phyloP scores from a whole-genome alignment of 805 yeast genomes.

The Aciculoconidium aculeatum region DNA sequence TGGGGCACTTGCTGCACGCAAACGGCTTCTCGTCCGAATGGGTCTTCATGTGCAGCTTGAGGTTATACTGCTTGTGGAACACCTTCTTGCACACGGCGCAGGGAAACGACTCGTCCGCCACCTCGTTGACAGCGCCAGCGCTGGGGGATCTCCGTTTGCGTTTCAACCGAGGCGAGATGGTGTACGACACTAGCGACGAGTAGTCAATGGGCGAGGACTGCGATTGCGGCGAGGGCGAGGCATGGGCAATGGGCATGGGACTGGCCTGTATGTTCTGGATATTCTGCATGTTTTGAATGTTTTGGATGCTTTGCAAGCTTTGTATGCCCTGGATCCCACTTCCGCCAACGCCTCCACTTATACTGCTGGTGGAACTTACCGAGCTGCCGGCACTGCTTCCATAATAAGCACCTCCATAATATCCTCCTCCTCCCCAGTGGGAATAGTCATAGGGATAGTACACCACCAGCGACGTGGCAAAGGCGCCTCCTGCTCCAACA shows the following conservation, averaged over 20 bases:
- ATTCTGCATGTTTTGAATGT: too few relatives aligned
- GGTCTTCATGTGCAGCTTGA: slow-evolving; percentile 45
- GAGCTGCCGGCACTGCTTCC: too few relatives aligned
- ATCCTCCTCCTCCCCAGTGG: too few relatives aligned
- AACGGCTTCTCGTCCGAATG: slow-evolving; percentile 67
- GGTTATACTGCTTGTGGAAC: slow-evolving; percentile 45
- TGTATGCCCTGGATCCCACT: too few relatives aligned
- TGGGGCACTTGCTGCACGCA: slow-evolving; percentile 56
- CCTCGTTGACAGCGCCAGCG: slow-evolving; percentile 1
- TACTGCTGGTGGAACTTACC: too few relatives aligned
- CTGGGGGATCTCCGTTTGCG: slow-evolving; percentile 9
- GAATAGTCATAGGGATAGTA: too few relatives aligned
- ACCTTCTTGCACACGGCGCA: slow-evolving; percentile 41
- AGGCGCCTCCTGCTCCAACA: too few relatives aligned
- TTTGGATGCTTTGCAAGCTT: too few relatives aligned
- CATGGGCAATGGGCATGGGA: slow-evolving; percentile 5
- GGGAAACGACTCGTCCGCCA: slow-evolving; percentile 19
- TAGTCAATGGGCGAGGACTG: slow-evolving; percentile 22
- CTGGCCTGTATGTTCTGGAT: too few relatives aligned
- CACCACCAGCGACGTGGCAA: too few relatives aligned
- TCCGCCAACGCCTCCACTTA: too few relatives aligned
- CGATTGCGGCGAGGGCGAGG: slow-evolving; percentile 2
- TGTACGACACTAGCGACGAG: slow-evolving; percentile 28
- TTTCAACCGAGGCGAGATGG: slow-evolving; percentile 26
- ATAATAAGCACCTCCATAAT: too few relatives aligned